Percentiles rank a stretch among this genome's conserved stretches.
Evolutionary conservation across 257 asterid genomes (phyloP).

Genomic region (Ehretia macrophylla): DNA sequence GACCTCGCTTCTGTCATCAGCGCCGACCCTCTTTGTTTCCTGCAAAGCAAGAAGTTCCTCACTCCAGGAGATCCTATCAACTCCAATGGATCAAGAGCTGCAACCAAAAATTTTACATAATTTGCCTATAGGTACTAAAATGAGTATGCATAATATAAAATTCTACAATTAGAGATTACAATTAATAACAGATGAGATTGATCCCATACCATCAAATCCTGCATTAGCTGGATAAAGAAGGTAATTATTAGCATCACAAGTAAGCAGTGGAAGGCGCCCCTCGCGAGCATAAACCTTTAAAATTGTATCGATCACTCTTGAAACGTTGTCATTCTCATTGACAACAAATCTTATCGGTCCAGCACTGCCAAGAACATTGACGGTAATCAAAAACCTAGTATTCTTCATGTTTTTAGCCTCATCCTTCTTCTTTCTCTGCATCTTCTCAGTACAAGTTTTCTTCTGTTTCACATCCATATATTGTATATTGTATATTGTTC

Average conservation of each 20-base stretch:
- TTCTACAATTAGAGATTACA: too few species aligned
- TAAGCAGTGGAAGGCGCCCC: slow-evolving; percentile 57
- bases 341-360: slow-evolving; percentile 61
- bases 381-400: slow-evolving; percentile 35
- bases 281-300: slow-evolving; percentile 41
- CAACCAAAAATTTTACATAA: slow-evolving; percentile 3
- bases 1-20: slow-evolving; percentile 31
- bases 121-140: too few species aligned
- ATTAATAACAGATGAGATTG: not conserved
- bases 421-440: slow-evolving; percentile 3
- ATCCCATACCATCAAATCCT: slow-evolving; percentile 31
- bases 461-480: slow-evolving; percentile 15
- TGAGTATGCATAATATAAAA: not conserved
- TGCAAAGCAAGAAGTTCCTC: slow-evolving; percentile 55
- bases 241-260: slow-evolving; percentile 30
- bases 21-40: slow-evolving; percentile 26
- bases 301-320: slow-evolving; percentile 33
- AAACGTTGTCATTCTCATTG: slow-evolving; percentile 36
- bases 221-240: slow-evolving; percentile 43
- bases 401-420: not conserved
- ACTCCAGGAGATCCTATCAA: slow-evolving; percentile 37
- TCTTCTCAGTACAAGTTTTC: not conserved
- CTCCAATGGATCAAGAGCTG: slow-evolving; percentile 45
- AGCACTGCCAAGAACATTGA: slow-evolving; percentile 52
- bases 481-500: too few species aligned